phyloP scores from a whole-genome alignment of 768 basidiomycete genomes.

The Leccinellum luteum region DNA sequence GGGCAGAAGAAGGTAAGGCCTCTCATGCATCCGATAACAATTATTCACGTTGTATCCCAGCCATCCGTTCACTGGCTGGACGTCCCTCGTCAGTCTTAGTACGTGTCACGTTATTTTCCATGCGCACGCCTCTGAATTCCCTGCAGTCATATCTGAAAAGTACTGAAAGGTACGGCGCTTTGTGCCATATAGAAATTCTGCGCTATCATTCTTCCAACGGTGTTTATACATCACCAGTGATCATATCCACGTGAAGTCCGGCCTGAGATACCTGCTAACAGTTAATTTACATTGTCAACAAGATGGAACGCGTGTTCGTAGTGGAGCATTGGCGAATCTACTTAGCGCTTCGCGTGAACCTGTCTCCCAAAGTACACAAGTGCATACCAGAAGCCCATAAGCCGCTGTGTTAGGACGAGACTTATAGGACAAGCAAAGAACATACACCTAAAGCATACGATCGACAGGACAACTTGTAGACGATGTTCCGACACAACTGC shows the following conservation, averaged over 20 bases:
- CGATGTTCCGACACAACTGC: too few species aligned
- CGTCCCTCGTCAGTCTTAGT: constrained; percentile 86
- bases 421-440: background rate
- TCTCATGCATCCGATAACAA: background rate
- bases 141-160: constrained; percentile 64
- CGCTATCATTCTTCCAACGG: background rate
- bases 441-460: background rate
- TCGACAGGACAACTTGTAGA: background rate
- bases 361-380: background rate
- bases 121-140: constrained; percentile 5
- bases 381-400: background rate
- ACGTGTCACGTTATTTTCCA: constrained; percentile 34
- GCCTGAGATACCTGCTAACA: background rate
- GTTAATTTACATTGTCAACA: background rate
- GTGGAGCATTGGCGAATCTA: background rate
- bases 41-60: constrained; percentile 38
- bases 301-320: background rate
- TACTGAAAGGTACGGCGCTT: constrained; percentile 38
- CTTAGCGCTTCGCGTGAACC: background rate
- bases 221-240: background rate
- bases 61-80: constrained; percentile 98
- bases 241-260: background rate
- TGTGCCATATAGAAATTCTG: background rate
- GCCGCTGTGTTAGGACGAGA: background rate
- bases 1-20: constrained; percentile 75